Conservation (phyloP, 495 filamentous ascomycete genomes). For the Apiosordaria backusii region DNA sequence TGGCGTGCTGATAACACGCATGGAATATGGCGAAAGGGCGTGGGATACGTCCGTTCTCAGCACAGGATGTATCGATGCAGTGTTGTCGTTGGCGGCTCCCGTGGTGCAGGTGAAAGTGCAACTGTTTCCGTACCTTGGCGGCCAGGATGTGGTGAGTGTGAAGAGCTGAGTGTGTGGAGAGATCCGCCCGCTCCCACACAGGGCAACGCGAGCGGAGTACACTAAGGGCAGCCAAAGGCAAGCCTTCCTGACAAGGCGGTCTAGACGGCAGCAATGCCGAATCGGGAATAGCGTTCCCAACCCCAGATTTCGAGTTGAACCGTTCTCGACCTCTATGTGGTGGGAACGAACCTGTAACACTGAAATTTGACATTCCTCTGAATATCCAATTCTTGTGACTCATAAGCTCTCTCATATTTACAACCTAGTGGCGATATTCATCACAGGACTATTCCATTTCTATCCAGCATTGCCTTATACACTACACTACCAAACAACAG, state of each 20-base stretch:
- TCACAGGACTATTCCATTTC: too few relatives aligned
- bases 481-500: background rate
- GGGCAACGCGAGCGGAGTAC: conserved; percentile 5
- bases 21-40: background rate
- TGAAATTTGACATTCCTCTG: background rate
- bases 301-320: background rate
- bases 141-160: background rate
- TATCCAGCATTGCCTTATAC: too few relatives aligned
- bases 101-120: background rate
- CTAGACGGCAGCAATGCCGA: background rate
- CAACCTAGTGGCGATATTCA: background rate
- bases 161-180: background rate
- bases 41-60: background rate
- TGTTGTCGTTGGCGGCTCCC: background rate
- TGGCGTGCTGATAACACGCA: background rate
- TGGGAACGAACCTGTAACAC: background rate
- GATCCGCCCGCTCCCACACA: conserved; percentile 4
- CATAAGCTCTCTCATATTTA: background rate
- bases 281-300: background rate
- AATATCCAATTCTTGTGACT: background rate
- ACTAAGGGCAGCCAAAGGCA: background rate
- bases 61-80: background rate
- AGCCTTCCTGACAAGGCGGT: background rate
- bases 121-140: background rate
- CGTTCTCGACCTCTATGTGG: background rate